Conservation (phyloP, 768 basidiomycete genomes). For the Cantharellus cinnabarinus region DNA sequence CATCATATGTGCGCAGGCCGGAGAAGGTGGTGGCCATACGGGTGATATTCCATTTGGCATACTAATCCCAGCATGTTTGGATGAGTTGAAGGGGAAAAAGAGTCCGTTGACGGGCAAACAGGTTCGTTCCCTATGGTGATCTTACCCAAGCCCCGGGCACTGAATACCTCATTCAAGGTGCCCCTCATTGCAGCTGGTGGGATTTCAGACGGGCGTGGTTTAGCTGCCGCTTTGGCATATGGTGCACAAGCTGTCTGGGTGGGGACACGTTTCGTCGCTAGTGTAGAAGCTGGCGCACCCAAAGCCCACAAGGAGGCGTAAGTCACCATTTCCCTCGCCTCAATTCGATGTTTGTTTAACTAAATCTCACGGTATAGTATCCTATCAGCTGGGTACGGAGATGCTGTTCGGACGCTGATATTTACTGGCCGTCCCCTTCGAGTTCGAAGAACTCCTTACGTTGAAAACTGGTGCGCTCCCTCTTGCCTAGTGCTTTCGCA, state of each 20-base stretch:
- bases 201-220: conserved; percentile 69
- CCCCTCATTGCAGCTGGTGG: conserved; percentile 86
- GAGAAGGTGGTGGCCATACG: conserved; percentile 67
- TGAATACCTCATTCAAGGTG: conserved; percentile 16
- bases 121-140: too few relatives aligned
- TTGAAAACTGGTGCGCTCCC: conserved; percentile 51
- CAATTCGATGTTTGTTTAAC: not conserved
- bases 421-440: conserved; percentile 80
- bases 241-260: conserved; percentile 78
- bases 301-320: conserved; percentile 63
- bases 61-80: conserved; percentile 81
- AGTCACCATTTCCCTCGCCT: conserved; percentile 4
- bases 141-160: too few relatives aligned
- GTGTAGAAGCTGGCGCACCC: conserved; percentile 60
- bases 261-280: conserved; percentile 73
- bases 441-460: conserved; percentile 65
- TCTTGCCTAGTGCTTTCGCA: not conserved
- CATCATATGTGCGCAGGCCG: conserved; percentile 58
- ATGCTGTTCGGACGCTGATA: conserved; percentile 68
- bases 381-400: conserved; percentile 33
- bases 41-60: conserved; percentile 46
- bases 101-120: conserved; percentile 68
- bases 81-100: conserved; percentile 52
- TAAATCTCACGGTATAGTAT: conserved; percentile 14
- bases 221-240: conserved; percentile 76